Evolutionary conservation across 495 filamentous ascomycete species (phyloP).

Genomic region (Penicillium ochrochloron): DNA sequence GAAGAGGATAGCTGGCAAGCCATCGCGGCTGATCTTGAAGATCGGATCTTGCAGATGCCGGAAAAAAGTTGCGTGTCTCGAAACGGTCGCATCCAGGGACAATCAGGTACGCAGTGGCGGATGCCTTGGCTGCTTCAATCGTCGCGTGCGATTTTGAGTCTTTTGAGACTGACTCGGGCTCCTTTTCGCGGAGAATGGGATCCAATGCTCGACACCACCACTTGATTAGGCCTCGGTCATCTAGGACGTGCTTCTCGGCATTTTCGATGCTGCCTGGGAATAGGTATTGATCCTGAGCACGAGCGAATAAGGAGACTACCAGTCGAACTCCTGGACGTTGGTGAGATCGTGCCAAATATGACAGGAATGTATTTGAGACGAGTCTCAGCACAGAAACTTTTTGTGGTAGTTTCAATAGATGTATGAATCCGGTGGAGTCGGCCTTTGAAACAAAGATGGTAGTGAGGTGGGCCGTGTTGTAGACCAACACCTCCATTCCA

Average conservation of each 20-base stretch:
- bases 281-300: slow-evolving; percentile 91
- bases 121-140: slow-evolving; percentile 43
- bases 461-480: slow-evolving; percentile 75
- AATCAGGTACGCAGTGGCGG: slow-evolving; percentile 72
- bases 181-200: slow-evolving; percentile 62
- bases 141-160: slow-evolving; percentile 48
- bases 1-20: slow-evolving; percentile 65
- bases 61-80: slow-evolving; percentile 69
- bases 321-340: slow-evolving; percentile 70
- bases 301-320: slow-evolving; percentile 88
- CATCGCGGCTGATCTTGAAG: slow-evolving; percentile 53
- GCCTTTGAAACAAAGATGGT: slow-evolving; percentile 96
- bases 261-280: slow-evolving; percentile 93
- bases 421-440: slow-evolving; percentile 89
- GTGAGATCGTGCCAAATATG: slow-evolving; percentile 69
- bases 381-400: slow-evolving; percentile 73
- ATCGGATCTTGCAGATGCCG: slow-evolving; percentile 47
- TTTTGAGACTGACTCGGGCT: slow-evolving; percentile 45
- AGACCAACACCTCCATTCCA: slow-evolving; percentile 67
- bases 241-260: slow-evolving; percentile 84
- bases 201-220: slow-evolving; percentile 95
- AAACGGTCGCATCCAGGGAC: slow-evolving; percentile 82
- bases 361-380: slow-evolving; percentile 75
- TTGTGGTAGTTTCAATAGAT: slow-evolving; percentile 62
- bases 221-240: slow-evolving; percentile 83